A percentile compares a stretch with the other conserved stretches of the same genome.
These are phyloP conservation scores for Nothomitra cinnamomea DNA, from an alignment of 2,329 filamentous ascomycete genomes.

Conservation along the genomic window DNA sequence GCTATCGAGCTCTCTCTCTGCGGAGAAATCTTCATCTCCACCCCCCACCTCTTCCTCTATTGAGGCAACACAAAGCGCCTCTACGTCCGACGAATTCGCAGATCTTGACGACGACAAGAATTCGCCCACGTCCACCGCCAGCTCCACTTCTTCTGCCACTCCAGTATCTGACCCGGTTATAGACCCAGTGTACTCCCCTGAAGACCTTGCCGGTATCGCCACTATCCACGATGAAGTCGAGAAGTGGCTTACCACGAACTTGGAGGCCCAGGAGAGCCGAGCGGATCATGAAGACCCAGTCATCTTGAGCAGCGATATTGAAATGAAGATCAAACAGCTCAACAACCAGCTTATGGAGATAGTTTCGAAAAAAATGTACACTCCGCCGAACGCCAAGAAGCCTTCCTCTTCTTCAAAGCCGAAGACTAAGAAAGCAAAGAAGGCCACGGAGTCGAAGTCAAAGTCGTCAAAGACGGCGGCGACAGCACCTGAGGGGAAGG, in stretches of 20 bases:
- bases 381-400: constrained; percentile 22
- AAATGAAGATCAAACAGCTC: constrained; percentile 51
- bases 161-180: constrained; percentile 21
- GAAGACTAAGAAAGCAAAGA: constrained; percentile 29
- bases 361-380: constrained; percentile 46
- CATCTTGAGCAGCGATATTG: constrained; percentile 54
- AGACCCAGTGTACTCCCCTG: constrained; percentile 45
- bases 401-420: constrained; percentile 17
- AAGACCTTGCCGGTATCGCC: constrained; percentile 52
- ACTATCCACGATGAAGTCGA: constrained; percentile 43
- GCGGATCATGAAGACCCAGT: constrained; percentile 55
- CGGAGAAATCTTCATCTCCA: constrained; percentile 9
- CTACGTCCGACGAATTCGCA: constrained; percentile 38
- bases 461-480: constrained; percentile 15
- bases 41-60: constrained; percentile 26
- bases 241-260: constrained; percentile 59
- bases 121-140: constrained; percentile 19
- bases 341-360: constrained; percentile 53
- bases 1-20: constrained; percentile 27
- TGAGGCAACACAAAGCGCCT: constrained; percentile 30
- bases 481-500: constrained; percentile 12
- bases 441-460: constrained; percentile 21
- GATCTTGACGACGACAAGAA: constrained; percentile 55
- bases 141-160: constrained; percentile 19
- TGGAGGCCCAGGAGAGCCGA: constrained; percentile 54